These are phyloP conservation scores for Tolypocladium paradoxum DNA, from an alignment of 2,329 filamentous ascomycete species.

Conservation along the genomic window DNA sequence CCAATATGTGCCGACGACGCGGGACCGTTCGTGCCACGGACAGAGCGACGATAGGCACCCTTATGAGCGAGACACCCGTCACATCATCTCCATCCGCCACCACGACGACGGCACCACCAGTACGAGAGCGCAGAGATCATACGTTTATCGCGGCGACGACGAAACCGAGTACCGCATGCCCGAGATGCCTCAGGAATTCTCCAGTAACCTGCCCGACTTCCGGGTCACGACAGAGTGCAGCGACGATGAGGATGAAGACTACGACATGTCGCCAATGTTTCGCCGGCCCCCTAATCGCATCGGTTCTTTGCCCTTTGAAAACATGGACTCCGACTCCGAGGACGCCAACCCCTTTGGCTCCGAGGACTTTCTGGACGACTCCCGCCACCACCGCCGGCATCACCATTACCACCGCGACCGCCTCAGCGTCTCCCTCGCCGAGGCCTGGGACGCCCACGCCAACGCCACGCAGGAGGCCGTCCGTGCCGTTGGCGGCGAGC, in stretches of 20 bases:
- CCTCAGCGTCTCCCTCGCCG: conserved; percentile 15
- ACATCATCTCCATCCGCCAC: conserved; percentile 41
- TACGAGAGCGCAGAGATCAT: conserved; percentile 34
- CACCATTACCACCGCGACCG: conserved; percentile 9
- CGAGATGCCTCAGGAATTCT: conserved; percentile 48
- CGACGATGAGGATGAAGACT: conserved; percentile 43
- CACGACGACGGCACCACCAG: conserved; percentile 40
- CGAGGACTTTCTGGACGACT: conserved; percentile 15
- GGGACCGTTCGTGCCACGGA: conserved; percentile 6
- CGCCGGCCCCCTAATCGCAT: conserved; percentile 40
- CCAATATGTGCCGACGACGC: conserved; percentile 38
- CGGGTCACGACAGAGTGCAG: conserved; percentile 48
- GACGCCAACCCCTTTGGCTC: conserved; percentile 16
- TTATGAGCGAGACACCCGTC: conserved; percentile 10
- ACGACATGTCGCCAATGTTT: conserved; percentile 12
- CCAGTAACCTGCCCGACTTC: conserved; percentile 35
- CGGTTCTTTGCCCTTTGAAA: conserved; percentile 44
- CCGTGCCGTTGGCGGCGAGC: conserved; percentile 43
- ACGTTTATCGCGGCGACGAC: conserved; percentile 27
- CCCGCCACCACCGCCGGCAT: conserved; percentile 5
- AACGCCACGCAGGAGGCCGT: conserved; percentile 46
- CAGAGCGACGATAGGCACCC: conserved; percentile 9
- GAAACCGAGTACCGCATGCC: conserved; percentile 36
- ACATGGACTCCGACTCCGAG: conserved; percentile 27
- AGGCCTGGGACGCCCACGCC: conserved; percentile 35